A percentile compares a stretch with the other conserved stretches of the same genome.
Evolutionary conservation across 768 basidiomycete genomes (phyloP).

Genomic region (Naematelia encephala): DNA sequence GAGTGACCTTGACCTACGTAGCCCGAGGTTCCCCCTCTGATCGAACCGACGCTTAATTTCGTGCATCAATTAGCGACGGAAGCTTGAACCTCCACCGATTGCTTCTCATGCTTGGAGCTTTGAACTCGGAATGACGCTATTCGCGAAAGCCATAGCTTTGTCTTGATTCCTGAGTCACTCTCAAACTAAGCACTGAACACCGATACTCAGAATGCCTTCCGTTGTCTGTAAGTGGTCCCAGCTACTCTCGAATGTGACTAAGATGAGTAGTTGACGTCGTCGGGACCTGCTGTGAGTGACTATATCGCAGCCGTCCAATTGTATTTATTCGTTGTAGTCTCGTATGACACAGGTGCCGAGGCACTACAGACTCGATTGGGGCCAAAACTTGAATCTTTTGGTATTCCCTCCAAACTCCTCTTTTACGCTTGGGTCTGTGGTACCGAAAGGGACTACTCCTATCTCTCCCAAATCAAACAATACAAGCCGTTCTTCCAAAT

Average conservation of each 20-base stretch:
- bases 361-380: constrained; percentile 31
- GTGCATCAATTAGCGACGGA: too few species aligned
- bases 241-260: neutral
- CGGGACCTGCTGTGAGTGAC: constrained; percentile 31
- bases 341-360: constrained; percentile 36
- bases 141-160: too few species aligned
- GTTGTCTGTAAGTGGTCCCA: constrained; percentile 25
- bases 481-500: constrained; percentile 38
- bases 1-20: too few species aligned
- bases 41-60: too few species aligned
- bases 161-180: too few species aligned
- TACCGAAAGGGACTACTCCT: constrained; percentile 40
- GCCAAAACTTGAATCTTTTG: constrained; percentile 27
- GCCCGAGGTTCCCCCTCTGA: too few species aligned
- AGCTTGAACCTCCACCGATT: too few species aligned
- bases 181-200: too few species aligned
- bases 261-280: constrained; percentile 34
- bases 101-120: too few species aligned
- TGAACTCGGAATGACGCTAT: too few species aligned
- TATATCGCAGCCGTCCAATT: neutral
- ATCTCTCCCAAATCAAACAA: constrained; percentile 40
- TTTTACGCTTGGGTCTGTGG: constrained; percentile 40
- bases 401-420: constrained; percentile 34
- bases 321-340: constrained; percentile 15
- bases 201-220: constrained; percentile 30